Base-by-base conservation (phyloP, 257 asterid genomes). In the Primulina huaijiensis region DNA sequence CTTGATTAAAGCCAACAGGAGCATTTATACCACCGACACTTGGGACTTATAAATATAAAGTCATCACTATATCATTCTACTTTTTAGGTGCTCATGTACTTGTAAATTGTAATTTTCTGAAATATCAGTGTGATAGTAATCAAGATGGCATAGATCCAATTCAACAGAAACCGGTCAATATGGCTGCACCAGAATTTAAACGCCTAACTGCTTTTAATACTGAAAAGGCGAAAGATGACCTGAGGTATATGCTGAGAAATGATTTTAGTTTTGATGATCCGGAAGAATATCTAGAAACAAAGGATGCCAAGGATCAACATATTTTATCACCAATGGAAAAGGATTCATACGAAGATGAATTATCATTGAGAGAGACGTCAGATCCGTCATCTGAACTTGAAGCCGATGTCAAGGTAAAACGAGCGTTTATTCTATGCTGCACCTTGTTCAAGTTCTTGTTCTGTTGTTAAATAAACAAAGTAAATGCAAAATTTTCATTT, bases 331-430 rank as follows among this genome's bases (percentile, higher is more conserved):
- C 53, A 43, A 43, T 43, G 53, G 5, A 43, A 43, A 43, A 12
- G n/a, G 53, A 12, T 3, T 3, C 53, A 43, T 10, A 43, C 3
- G 95, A 87, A 66, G 95, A 85, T 68, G 74, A 20, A 8, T 67
- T 76, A 2, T 84, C 95, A 96, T 95, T 95, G 58, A 78, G 59
- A 55, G 96, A 87, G 79, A 71, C 82, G 27, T 75, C 91, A 0
- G 81, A 80, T 69, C 40, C 67, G 7, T 9, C 61, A 4, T 52
- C 52, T 50, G 64, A 70, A 37, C 20, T 69, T 20, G 52, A 40
- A 8, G 62, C 29, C 5, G 8, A 11, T 56, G 14, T 20, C 62
- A 72, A 82, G 79, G 87, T 82, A 71, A 20, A 17, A 40, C 17
- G 5, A 23, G 52, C 6, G 52, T 40, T 40, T 11, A 40, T 40